A percentile compares a stretch with the other conserved stretches of the same genome.
Evolutionary conservation across 495 filamentous ascomycete genomes (phyloP).

Genomic region (Penicillium desertorum): DNA sequence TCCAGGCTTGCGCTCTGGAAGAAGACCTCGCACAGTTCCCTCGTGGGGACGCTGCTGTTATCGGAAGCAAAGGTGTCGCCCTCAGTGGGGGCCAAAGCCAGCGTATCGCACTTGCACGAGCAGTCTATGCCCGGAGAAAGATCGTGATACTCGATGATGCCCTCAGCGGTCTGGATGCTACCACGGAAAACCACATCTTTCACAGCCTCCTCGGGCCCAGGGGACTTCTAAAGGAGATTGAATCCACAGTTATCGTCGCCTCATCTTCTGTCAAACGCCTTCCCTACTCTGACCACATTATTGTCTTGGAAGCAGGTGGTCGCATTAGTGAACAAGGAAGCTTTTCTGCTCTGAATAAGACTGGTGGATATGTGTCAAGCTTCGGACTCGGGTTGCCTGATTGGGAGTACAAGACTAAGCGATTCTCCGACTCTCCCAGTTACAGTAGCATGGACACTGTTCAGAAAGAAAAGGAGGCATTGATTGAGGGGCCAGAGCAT

Average conservation of each 20-base stretch:
- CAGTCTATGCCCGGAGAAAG: slow-evolving; percentile 56
- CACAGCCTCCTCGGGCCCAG: slow-evolving; percentile 53
- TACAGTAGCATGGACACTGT: slow-evolving; percentile 21
- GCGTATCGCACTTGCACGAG: slow-evolving; percentile 59
- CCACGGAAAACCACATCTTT: slow-evolving; percentile 62
- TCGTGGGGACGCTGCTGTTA: slow-evolving; percentile 55
- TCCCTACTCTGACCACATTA: slow-evolving; percentile 51
- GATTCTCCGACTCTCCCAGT: slow-evolving; percentile 23
- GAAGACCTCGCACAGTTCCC: slow-evolving; percentile 57
- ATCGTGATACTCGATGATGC: slow-evolving; percentile 59
- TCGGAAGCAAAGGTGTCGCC: slow-evolving; percentile 64
- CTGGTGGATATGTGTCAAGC: slow-evolving; percentile 51
- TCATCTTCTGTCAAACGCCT: slow-evolving; percentile 52
- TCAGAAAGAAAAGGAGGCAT: slow-evolving; percentile 24
- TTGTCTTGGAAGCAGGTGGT: slow-evolving; percentile 49
- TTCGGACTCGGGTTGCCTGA: slow-evolving; percentile 39
- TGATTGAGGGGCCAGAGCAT: slow-evolving; percentile 26
- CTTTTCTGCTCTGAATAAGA: slow-evolving; percentile 46
- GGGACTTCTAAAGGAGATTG: slow-evolving; percentile 51
- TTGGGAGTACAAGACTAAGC: slow-evolving; percentile 33
- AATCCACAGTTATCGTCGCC: slow-evolving; percentile 53
- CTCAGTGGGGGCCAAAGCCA: slow-evolving; percentile 69
- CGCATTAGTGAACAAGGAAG: slow-evolving; percentile 51
- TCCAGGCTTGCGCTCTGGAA: slow-evolving; percentile 63
- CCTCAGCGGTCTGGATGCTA: slow-evolving; percentile 59